Percentiles rank a stretch among this genome's conserved stretches.
phyloP scores from a whole-genome alignment of 108 stramenopile genomes.

The Cyclotella distinguenda region DNA sequence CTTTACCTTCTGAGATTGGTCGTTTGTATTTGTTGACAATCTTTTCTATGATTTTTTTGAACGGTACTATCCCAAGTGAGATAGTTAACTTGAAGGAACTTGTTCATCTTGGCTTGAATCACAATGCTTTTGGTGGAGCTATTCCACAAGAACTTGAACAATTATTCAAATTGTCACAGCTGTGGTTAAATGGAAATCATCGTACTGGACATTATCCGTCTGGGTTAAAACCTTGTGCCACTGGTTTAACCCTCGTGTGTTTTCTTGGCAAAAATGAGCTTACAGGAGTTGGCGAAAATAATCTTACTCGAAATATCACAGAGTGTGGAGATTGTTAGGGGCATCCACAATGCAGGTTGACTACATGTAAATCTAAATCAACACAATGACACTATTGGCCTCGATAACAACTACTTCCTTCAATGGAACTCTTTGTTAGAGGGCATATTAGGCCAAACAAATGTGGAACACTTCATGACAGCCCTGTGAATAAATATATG shows the following conservation, averaged over 20 bases:
- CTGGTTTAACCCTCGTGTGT: neutral
- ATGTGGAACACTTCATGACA: too few species aligned
- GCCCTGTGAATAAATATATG: too few species aligned
- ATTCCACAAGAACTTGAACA: neutral
- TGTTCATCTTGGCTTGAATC: neutral
- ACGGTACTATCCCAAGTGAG: neutral
- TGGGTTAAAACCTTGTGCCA: neutral
- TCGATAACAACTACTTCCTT: too few species aligned
- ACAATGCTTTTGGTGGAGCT: neutral
- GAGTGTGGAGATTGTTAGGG: too few species aligned
- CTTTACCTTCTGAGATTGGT: neutral
- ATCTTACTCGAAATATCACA: too few species aligned
- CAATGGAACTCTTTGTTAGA: too few species aligned
- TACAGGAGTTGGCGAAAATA: too few species aligned
- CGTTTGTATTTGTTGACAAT: neutral
- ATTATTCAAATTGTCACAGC: neutral
- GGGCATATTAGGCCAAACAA: too few species aligned
- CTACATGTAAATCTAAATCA: too few species aligned
- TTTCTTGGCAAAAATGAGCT: neutral
- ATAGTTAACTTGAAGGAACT: neutral
- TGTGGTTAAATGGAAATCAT: neutral
- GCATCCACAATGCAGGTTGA: too few species aligned
- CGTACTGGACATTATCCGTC: neutral
- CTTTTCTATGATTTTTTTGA: too few species aligned
- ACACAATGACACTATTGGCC: too few species aligned